Conservation (phyloP, 2,329 filamentous ascomycete species). For the Thelonectria discophora region DNA sequence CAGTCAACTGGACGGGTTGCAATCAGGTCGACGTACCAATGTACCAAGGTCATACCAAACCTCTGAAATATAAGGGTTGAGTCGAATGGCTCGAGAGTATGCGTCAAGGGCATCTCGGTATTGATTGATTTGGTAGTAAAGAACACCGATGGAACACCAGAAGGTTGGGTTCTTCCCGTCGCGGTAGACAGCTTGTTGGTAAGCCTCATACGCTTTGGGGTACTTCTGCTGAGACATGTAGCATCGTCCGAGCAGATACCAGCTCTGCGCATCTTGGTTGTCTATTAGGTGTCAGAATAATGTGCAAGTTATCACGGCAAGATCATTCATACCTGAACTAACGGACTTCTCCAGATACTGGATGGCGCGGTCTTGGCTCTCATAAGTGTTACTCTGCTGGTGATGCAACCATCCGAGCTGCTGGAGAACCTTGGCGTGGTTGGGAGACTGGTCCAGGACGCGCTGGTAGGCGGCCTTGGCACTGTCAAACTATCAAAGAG, state of each 20-base stretch:
- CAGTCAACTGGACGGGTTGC: neutral
- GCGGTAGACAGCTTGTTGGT: constrained; percentile 97
- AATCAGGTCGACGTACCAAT: constrained; percentile 68
- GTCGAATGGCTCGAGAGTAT: constrained; percentile 92
- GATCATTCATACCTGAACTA: constrained; percentile 73
- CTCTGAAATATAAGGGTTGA: constrained; percentile 98
- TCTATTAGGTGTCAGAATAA: constrained; percentile 61
- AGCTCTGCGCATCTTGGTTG: constrained; percentile 94
- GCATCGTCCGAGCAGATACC: constrained; percentile 96
- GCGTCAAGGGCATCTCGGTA: constrained; percentile 97
- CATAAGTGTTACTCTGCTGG: constrained; percentile 90
- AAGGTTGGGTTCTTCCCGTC: constrained; percentile 98
- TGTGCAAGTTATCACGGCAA: neutral
- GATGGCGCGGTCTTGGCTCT: constrained; percentile 94
- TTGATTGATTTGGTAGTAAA: constrained; percentile 99
- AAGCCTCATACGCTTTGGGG: constrained; percentile 97
- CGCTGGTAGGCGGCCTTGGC: constrained; percentile 93
- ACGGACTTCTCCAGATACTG: constrained; percentile 98
- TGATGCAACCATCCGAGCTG: constrained; percentile 98
- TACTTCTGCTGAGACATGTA: constrained; percentile 99
- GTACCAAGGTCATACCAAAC: constrained; percentile 99
- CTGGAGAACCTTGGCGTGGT: constrained; percentile 97
- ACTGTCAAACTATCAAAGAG: constrained; percentile 78
- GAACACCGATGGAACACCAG: constrained; percentile 98
- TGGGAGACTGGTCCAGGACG: constrained; percentile 92